phyloP scores from a whole-genome alignment of 176 grass and related monocot genomes.

The Miscanthus lutarioriparius region DNA sequence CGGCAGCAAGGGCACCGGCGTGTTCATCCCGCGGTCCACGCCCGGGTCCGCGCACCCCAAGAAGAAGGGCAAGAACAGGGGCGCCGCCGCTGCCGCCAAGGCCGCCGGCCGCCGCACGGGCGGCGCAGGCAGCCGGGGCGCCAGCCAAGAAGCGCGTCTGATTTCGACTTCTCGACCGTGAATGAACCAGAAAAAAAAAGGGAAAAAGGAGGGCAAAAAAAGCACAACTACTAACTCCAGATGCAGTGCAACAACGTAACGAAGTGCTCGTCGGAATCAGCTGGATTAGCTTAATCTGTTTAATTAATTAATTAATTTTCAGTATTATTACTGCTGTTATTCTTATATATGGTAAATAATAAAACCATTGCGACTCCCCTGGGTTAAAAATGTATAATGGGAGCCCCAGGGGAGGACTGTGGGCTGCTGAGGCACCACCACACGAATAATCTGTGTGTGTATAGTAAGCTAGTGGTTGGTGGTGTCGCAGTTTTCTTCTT shows the following conservation, averaged over 20 bases:
- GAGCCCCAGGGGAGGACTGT: constrained; percentile 12
- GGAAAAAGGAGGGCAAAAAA: background rate
- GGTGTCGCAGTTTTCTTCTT: background rate
- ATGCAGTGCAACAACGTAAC: background rate
- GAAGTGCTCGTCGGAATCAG: background rate
- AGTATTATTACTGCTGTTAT: background rate
- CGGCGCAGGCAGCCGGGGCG: background rate
- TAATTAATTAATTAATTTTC: constrained; percentile 29
- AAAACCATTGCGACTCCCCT: constrained; percentile 28
- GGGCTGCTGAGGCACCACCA: background rate
- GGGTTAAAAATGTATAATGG: constrained; percentile 30
- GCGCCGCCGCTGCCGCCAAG: constrained; percentile 19
- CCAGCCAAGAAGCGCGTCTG: background rate
- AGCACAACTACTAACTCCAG: constrained; percentile 38
- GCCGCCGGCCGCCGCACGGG: background rate
- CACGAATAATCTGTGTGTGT: constrained; percentile 27
- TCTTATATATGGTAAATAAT: constrained; percentile 36
- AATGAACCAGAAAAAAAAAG: no score
- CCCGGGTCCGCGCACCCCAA: constrained; percentile 25
- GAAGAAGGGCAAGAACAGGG: constrained; percentile 33
- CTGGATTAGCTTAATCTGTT: constrained; percentile 33
- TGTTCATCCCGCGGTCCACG: constrained; percentile 61
- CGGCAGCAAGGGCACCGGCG: constrained; percentile 65
- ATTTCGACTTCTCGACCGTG: background rate
- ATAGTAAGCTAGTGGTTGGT: constrained; percentile 13